phyloP scores from a whole-genome alignment of 768 basidiomycete genomes.

The Mycena crocata region DNA sequence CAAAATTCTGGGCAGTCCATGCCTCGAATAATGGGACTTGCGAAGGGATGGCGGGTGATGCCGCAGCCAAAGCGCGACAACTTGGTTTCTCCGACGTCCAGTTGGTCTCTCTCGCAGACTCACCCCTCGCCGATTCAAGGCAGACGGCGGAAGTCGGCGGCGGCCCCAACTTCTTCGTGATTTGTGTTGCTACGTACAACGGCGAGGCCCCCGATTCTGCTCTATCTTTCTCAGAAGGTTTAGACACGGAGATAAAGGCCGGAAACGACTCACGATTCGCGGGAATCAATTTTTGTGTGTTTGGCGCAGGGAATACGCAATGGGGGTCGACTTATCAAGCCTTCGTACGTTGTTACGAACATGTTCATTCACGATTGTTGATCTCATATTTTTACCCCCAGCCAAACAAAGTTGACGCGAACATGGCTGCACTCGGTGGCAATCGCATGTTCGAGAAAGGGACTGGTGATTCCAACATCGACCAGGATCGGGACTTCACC shows the following conservation, averaged over 20 bases:
- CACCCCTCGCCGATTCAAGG: conserved; percentile 14
- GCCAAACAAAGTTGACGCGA: conserved; percentile 31
- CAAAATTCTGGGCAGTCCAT: conserved; percentile 28
- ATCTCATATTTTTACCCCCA: neutral
- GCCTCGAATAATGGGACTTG: conserved; percentile 29
- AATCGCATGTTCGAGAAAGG: conserved; percentile 33
- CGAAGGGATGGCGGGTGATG: conserved; percentile 27
- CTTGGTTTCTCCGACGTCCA: conserved; percentile 27
- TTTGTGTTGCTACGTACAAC: conserved; percentile 30
- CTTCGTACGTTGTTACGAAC: conserved; percentile 7
- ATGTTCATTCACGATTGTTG: neutral
- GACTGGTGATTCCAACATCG: conserved; percentile 26
- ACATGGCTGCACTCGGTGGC: conserved; percentile 27
- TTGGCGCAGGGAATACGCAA: conserved; percentile 31
- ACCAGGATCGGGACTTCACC: conserved; percentile 30
- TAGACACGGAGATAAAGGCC: conserved; percentile 27
- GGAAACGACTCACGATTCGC: conserved; percentile 17
- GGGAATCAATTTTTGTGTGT: conserved; percentile 29
- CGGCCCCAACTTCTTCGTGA: conserved; percentile 26
- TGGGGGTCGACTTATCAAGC: conserved; percentile 31
- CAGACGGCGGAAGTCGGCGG: conserved; percentile 9
- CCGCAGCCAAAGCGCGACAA: conserved; percentile 19
- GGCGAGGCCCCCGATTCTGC: conserved; percentile 30
- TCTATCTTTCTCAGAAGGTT: conserved; percentile 20
- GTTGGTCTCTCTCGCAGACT: conserved; percentile 22